Evolutionary conservation across 2,329 filamentous ascomycete genomes (phyloP).

Genomic region (Aspergillus vadensis): DNA sequence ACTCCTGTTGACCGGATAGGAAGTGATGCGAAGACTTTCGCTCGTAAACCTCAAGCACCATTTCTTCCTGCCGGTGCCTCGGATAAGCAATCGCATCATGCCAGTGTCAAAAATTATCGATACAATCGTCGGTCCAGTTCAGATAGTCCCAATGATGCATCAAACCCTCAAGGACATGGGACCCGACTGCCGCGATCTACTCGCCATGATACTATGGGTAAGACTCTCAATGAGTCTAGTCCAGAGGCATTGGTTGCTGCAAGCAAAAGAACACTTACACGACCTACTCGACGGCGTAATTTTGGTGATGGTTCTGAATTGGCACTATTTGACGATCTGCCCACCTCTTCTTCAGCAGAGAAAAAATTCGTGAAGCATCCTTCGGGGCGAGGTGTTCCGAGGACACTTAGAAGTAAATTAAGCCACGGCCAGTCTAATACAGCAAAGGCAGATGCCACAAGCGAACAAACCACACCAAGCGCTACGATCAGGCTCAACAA

Average conservation of each 20-base stretch:
- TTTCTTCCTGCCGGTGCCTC: slow-evolving; percentile 79
- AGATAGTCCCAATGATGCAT: slow-evolving; percentile 62
- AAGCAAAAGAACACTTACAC: slow-evolving; percentile 70
- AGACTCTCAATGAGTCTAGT: slow-evolving; percentile 49
- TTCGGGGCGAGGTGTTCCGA: slow-evolving; percentile 66
- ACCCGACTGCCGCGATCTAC: slow-evolving; percentile 44
- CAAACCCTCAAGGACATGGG: slow-evolving; percentile 42
- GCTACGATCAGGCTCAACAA: slow-evolving; percentile 52
- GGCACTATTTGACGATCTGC: slow-evolving; percentile 90
- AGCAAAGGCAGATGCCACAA: slow-evolving; percentile 42
- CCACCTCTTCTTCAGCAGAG: slow-evolving; percentile 80
- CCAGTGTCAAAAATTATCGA: slow-evolving; percentile 69
- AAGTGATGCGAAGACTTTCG: slow-evolving; percentile 43
- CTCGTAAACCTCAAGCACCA: slow-evolving; percentile 65
- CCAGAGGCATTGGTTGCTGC: slow-evolving; percentile 56
- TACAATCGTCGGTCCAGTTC: slow-evolving; percentile 80
- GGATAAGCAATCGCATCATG: slow-evolving; percentile 74
- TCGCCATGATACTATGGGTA: slow-evolving; percentile 53
- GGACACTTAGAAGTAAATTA: slow-evolving; percentile 57
- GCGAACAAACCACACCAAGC: slow-evolving; percentile 60
- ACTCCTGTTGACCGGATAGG: slow-evolving; percentile 67
- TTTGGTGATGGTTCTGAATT: slow-evolving; percentile 94
- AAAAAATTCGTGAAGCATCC: slow-evolving; percentile 82
- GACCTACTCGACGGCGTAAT: slow-evolving; percentile 67
- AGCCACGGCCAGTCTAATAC: slow-evolving; percentile 45